A percentile compares a stretch with the other conserved stretches of the same genome.
Evolutionary conservation across 345 rosid genomes (phyloP).

Genomic region (Eucalyptus viminalis): DNA sequence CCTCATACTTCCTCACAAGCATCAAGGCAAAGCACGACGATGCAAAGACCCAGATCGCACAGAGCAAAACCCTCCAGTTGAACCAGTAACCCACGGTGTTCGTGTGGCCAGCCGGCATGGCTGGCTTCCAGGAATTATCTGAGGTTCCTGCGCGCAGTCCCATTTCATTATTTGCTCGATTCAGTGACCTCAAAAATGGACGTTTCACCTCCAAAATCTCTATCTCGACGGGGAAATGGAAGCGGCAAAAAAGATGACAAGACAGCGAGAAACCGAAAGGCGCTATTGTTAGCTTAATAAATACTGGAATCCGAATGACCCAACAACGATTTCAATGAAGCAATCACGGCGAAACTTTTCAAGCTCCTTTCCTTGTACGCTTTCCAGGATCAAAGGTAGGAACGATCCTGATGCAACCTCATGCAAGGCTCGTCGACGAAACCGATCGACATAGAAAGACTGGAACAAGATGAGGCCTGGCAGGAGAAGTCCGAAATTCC

Average conservation of each 20-base stretch:
- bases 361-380: not conserved
- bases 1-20: conserved; percentile 62
- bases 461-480: conserved; percentile 10
- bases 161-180: conserved; percentile 8
- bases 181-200: not conserved
- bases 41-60: conserved; percentile 42
- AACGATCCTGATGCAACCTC: not conserved
- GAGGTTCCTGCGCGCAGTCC: conserved; percentile 22
- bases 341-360: not conserved
- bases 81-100: conserved; percentile 62
- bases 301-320: not conserved
- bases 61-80: conserved; percentile 83
- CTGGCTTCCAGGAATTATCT: conserved; percentile 48
- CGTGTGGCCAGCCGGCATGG: conserved; percentile 37
- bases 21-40: conserved; percentile 18
- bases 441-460: not conserved
- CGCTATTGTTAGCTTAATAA: not conserved
- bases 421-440: not conserved
- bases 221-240: not conserved
- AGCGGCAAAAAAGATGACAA: not conserved
- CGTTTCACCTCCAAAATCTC: not conserved
- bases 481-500: not conserved
- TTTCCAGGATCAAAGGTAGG: not conserved
- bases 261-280: not conserved
- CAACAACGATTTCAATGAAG: not conserved